A percentile compares a stretch with the other conserved stretches of the same genome.
phyloP scores from a whole-genome alignment of 306 rosid species.

The Castanospermum australe region DNA sequence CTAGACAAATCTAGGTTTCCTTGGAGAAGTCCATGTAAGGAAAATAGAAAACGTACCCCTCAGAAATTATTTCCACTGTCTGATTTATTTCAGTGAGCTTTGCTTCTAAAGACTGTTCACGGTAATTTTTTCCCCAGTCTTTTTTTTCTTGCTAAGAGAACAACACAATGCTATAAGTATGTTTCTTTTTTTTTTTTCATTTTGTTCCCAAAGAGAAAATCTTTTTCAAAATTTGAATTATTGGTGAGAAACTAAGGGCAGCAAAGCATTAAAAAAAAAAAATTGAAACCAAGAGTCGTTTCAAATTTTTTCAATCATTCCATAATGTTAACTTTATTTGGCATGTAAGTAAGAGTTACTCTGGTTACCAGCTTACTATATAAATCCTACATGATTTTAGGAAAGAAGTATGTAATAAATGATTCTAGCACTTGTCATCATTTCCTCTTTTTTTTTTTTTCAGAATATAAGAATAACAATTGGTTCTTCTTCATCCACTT shows the following conservation, averaged over 20 bases:
- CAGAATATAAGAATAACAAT: background rate
- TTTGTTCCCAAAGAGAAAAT: background rate
- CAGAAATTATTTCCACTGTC: background rate
- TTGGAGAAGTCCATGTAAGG: no score
- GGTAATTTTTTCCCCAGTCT: background rate
- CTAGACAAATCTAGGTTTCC: no score
- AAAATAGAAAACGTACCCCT: no score
- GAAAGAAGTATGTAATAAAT: background rate
- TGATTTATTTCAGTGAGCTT: background rate
- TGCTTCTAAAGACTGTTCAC: no score
- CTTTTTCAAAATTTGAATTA: background rate
- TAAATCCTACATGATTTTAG: background rate
- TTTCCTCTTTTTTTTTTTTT: background rate
- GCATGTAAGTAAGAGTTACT: background rate
- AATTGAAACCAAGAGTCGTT: background rate
- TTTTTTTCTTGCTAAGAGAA: background rate
- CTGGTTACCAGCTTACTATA: background rate
- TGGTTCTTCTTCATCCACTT: background rate
- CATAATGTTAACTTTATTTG: background rate
- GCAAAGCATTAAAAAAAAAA: no score
- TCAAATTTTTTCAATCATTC: background rate
- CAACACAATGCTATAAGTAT: background rate
- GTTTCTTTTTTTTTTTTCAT: background rate
- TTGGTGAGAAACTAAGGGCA: background rate
- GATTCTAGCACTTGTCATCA: background rate